Evolutionary conservation across 805 yeast species (phyloP), one percentile per base, ranked within the genome.

Genomic region (Priceomyces haplophilus): DNA sequence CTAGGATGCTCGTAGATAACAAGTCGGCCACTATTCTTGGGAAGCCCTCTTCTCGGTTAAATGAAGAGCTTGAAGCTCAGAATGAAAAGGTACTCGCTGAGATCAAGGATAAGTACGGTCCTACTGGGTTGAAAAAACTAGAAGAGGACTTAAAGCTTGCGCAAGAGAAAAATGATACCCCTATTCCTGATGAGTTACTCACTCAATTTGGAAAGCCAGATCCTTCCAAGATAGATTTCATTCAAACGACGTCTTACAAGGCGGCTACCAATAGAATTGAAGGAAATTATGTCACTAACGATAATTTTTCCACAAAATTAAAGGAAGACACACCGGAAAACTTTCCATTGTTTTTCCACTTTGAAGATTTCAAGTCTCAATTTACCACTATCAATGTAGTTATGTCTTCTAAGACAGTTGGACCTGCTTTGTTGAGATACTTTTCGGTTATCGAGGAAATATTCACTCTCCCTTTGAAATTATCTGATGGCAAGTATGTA

Each of bases 331-430:
- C 53, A 2, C 81, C 83, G 21, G 40, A 51, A 1, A 68, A 74
- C 39, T 73, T 84, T 47, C 88, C 90, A 3, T 61, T 90, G 30
- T 82, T 80, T 47, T 58, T 90, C 40, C 93, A 88, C 56, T 75
- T 85, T 52, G 97, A 93, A 61, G 79, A 83, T 49, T 83, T 79
- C 56, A 76, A 82, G 42, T 86, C 97, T 1, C 82, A 85, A 54
- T 93, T 91, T 58, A 78, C 87, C 27, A 79, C 85, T 11, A 71
- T 89, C 16, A 78, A 81, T 44, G 58, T 88, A 30, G 60, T 83
- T 29, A 59, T 86, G 56, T 77, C 83, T 7, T 78, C 87, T 1
- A 73, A 66, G 34, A 71, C 54, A 36, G 69, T 80, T 17, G 83
- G 76, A 39, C 66, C 73, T 19, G 55, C 65, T 2, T 65, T 83